These are phyloP conservation scores for Pseudozyma thailandica DNA, from an alignment of 1,284 basidiomycete genomes.

Conservation along the genomic window DNA sequence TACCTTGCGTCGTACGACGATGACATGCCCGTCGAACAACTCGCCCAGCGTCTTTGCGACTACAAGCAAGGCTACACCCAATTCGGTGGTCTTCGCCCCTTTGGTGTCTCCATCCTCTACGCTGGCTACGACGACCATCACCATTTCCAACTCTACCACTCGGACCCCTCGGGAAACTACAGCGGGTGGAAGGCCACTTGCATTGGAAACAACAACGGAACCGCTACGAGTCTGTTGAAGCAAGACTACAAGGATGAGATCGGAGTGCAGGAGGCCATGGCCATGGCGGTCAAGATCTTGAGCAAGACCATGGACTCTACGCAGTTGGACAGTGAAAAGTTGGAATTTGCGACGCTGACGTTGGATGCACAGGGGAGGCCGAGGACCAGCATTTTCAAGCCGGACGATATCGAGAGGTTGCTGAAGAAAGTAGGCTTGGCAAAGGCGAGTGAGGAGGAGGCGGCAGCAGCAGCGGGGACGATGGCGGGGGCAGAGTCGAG, in stretches of 20 bases:
- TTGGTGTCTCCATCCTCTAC: slow-evolving; percentile 95
- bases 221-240: slow-evolving; percentile 90
- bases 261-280: slow-evolving; percentile 75
- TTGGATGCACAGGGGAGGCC: slow-evolving; percentile 82
- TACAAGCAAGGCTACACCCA: slow-evolving; percentile 99
- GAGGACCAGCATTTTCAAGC: slow-evolving; percentile 90
- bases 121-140: slow-evolving; percentile 97
- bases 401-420: slow-evolving; percentile 86
- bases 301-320: slow-evolving; percentile 99
- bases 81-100: slow-evolving; percentile 95
- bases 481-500: slow-evolving; percentile 15
- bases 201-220: slow-evolving; percentile 95
- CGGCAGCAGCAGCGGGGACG: slow-evolving; percentile 19
- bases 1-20: slow-evolving; percentile 92
- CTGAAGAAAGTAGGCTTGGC: slow-evolving; percentile 84
- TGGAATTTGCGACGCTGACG: slow-evolving; percentile 94
- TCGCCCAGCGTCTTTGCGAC: slow-evolving; percentile 92
- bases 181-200: slow-evolving; percentile 99
- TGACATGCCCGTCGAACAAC: slow-evolving; percentile 95
- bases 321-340: slow-evolving; percentile 75
- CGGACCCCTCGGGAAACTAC: slow-evolving; percentile 98
- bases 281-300: slow-evolving; percentile 90
- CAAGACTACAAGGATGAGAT: slow-evolving; percentile 99
- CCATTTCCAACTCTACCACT: slow-evolving; percentile 96
- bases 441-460: slow-evolving; percentile 79